Evolutionary conservation across 1,139 yeast genomes (phyloP).

Genomic region (Meyerozyma carpophila): DNA sequence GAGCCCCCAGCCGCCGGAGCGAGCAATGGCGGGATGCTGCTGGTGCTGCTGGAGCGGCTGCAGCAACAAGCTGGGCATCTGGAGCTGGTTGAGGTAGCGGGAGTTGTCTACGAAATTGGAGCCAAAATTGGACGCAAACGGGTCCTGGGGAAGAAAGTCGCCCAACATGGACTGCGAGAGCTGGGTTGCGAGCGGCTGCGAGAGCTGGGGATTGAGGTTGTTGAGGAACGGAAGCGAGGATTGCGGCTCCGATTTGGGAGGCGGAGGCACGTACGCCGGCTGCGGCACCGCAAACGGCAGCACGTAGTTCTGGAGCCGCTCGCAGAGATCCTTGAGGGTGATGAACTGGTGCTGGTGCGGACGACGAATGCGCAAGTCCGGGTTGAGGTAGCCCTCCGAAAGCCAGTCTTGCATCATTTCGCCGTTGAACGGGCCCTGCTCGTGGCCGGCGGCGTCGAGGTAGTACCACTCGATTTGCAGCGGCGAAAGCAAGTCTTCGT

Average conservation of each 20-base stretch:
- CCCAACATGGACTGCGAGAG: conserved; percentile 2
- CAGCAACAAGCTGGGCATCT: conserved; percentile 10
- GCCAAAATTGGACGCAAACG: background rate
- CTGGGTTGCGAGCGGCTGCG: conserved; percentile 8
- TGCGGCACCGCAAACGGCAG: conserved; percentile 62
- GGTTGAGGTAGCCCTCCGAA: conserved; percentile 53
- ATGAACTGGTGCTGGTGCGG: conserved; percentile 36
- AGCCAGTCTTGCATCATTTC: conserved; percentile 78
- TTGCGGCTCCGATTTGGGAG: conserved; percentile 2
- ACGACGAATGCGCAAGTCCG: conserved; percentile 54
- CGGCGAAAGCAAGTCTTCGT: conserved; percentile 17
- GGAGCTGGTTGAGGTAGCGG: conserved; percentile 6
- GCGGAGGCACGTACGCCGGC: conserved; percentile 12
- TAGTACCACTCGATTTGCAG: conserved; percentile 63
- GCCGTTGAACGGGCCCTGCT: conserved; percentile 81
- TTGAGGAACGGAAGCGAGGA: conserved; percentile 8
- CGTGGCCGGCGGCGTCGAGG: conserved; percentile 62
- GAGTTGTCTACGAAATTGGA: conserved; percentile 2
- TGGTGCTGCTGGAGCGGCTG: conserved; percentile 12
- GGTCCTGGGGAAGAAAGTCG: conserved; percentile 1
- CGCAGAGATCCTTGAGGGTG: conserved; percentile 43
- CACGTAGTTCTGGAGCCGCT: conserved; percentile 40
- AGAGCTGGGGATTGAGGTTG: conserved; percentile 22
- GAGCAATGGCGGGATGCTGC: conserved; percentile 27
- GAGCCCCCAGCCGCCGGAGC: conserved; percentile 39